Evolutionary conservation across 768 basidiomycete genomes (phyloP), one percentile per base, ranked within the genome.

Genomic region (Tremella yokohamensis): DNA sequence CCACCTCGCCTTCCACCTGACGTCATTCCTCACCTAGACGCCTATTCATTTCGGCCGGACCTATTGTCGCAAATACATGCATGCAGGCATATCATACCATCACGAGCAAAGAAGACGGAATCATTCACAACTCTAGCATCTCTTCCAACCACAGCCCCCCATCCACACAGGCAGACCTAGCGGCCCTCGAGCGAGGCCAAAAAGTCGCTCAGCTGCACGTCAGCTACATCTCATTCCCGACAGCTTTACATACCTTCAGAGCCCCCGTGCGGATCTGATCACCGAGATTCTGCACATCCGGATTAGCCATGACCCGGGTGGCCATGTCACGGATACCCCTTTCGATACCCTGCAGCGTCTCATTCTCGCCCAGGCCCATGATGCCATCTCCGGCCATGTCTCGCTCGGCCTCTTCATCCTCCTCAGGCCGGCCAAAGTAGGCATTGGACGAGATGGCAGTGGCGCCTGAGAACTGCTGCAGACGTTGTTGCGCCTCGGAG

Each of bases 381-480:
- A 63, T 40, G 15, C 62, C 64, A 34, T 68, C 69, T 29, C 60
- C 56, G 7, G 58, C 60, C 9, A 57, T 75, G 25, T 72, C 78
- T 19, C 77, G 73, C n/a, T 76, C 78, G n/a, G 77, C 76, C 56
- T 89, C 86, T 18, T 78, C 78, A 8, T 80, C 80, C 22, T 78
- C 79, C 54, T 94, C 92, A 2, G 87, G 85, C 15, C 92, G 83
- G 1, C 94, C 96, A 77, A 96, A 98, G 83, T 98, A 99, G 66
- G 91, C 88, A 73, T 84, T 93, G 15, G 91, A 94, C 0, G 91
- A 94, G 70, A 98, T 97, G 29, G 90, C 85, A 0, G 87, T 88
- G 13, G 93, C 90, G 11, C 94, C 94, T 68, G 85, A 84, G 84
- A 99, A 99, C 40, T 83, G 79, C 66, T 86, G 83, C 40, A 97